These are phyloP conservation scores for Cryptosporidium muris DNA, from an alignment of 169 alveolate species.

Conservation along the genomic window DNA sequence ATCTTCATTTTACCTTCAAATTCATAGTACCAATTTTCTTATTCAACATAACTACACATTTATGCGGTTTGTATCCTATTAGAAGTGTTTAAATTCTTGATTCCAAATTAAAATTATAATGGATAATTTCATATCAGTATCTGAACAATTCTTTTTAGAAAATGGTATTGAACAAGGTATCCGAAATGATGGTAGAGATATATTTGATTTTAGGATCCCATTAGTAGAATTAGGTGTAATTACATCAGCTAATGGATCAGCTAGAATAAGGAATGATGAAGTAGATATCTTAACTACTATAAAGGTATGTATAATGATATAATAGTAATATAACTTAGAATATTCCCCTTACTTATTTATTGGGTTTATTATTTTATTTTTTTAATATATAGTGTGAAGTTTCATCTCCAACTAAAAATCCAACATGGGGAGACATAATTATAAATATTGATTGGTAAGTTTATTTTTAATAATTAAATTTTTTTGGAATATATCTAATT, in stretches of 20 bases:
- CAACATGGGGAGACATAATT: conserved; percentile 20
- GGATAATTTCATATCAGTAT: conserved; percentile 44
- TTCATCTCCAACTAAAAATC: conserved; percentile 7
- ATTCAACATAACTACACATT: too few relatives aligned
- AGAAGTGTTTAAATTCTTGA: too few relatives aligned
- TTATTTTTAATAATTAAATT: too few relatives aligned
- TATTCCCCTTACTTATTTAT: neutral
- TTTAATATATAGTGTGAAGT: conserved; percentile 43
- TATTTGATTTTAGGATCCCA: conserved; percentile 33
- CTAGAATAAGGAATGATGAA: conserved; percentile 53
- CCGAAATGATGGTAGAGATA: conserved; percentile 63
- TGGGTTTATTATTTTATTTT: neutral
- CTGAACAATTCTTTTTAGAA: conserved; percentile 39
- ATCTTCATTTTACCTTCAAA: too few relatives aligned
- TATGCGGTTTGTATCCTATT: too few relatives aligned
- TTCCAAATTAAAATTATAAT: neutral
- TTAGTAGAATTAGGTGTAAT: conserved; percentile 47
- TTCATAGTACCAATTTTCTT: too few relatives aligned
- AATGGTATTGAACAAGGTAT: conserved; percentile 69
- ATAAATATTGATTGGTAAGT: conserved; percentile 69
- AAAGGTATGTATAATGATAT: conserved; percentile 23
- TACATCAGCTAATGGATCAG: conserved; percentile 56
- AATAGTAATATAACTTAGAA: neutral
- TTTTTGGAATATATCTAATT: neutral
- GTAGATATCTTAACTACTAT: conserved; percentile 38